phyloP scores from a whole-genome alignment of 306 rosid genomes.

The Cucurbita maxima region DNA sequence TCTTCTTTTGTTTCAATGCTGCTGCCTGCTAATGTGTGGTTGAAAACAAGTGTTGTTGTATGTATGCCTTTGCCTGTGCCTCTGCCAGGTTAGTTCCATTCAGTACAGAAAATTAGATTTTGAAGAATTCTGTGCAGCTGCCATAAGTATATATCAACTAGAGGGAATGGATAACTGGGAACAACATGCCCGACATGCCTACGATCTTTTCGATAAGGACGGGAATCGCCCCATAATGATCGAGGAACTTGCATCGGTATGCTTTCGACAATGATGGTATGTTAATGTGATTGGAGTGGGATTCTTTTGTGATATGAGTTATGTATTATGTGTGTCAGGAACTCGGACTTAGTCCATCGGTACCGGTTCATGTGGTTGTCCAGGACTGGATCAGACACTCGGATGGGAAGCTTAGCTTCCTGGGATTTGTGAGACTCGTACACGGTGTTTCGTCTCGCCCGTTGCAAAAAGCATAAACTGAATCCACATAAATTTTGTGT shows the following conservation, averaged over 20 bases:
- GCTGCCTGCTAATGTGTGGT: neutral
- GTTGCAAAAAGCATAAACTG: constrained; percentile 38
- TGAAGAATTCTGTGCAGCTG: constrained; percentile 90
- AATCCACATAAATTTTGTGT: neutral
- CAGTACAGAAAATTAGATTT: constrained; percentile 81
- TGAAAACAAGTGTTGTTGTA: neutral
- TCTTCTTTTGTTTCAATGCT: neutral
- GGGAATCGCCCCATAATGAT: constrained; percentile 87
- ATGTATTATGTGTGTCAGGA: constrained; percentile 29
- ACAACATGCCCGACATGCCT: constrained; percentile 75
- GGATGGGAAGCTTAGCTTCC: constrained; percentile 84
- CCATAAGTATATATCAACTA: constrained; percentile 75
- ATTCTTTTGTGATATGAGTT: neutral
- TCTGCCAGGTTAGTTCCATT: constrained; percentile 64
- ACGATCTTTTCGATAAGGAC: constrained; percentile 80
- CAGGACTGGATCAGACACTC: constrained; percentile 91
- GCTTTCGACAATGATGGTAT: no score
- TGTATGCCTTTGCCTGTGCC: neutral
- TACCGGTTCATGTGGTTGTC: constrained; percentile 80
- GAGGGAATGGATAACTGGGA: constrained; percentile 89
- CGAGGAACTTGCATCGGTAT: constrained; percentile 86
- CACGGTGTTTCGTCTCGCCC: constrained; percentile 72
- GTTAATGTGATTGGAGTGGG: neutral
- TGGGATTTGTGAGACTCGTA: constrained; percentile 75
- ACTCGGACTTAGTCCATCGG: constrained; percentile 82